Evolutionary conservation across 148 eudicot genomes (phyloP).

Genomic region (Mesembryanthemum crystallinum): DNA sequence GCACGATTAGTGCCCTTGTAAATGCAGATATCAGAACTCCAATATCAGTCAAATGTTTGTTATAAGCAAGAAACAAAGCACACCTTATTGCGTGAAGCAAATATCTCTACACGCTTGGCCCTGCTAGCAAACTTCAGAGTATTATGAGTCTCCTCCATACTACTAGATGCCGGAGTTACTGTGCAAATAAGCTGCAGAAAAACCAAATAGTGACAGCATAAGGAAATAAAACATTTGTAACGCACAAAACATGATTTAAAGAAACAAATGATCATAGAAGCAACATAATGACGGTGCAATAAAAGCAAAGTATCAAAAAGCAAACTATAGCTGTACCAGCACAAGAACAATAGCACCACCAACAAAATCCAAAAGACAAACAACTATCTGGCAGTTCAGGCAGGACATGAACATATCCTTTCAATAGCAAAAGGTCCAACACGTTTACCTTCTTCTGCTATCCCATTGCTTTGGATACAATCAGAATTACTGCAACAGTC

Average conservation of each 20-base stretch:
- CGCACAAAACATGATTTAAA: neutral
- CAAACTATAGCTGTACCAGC: neutral
- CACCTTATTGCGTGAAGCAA: constrained; percentile 97
- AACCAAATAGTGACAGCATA: constrained; percentile 15
- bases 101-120: constrained; percentile 94
- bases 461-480: no score
- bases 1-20: neutral
- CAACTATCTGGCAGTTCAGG: neutral
- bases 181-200: constrained; percentile 86
- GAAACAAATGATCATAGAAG: neutral
- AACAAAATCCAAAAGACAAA: neutral
- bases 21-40: neutral
- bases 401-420: neutral
- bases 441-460: no score
- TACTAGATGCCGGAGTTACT: constrained; percentile 95
- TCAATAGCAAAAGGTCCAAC: neutral
- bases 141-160: constrained; percentile 97
- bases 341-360: neutral
- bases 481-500: no score
- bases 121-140: constrained; percentile 97
- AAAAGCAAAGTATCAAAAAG: constrained; percentile 1
- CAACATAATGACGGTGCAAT: neutral
- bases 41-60: neutral
- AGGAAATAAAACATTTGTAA: neutral
- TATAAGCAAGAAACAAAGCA: neutral